These are phyloP conservation scores for Vinca minor DNA, from an alignment of 257 asterid genomes.

Conservation along the genomic window DNA sequence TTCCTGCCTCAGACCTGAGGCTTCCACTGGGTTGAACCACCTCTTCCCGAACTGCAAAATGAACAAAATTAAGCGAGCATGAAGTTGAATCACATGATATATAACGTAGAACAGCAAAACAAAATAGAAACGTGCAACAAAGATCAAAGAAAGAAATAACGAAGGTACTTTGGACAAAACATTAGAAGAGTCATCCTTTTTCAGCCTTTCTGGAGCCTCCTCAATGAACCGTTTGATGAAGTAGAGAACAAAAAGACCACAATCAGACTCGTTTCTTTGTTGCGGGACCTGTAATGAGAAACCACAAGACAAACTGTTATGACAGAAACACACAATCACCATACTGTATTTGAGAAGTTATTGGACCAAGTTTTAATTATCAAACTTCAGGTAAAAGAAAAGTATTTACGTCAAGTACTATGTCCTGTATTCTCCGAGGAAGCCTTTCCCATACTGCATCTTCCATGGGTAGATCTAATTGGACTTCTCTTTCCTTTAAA, in stretches of 20 bases:
- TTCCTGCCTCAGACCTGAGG: slow-evolving; percentile 58
- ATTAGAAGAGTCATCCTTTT: slow-evolving; percentile 29
- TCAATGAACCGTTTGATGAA: slow-evolving; percentile 76
- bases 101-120: slow-evolving; percentile 7
- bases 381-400: neutral
- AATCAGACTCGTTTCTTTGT: slow-evolving; percentile 74
- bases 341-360: slow-evolving; percentile 1
- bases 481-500: slow-evolving; percentile 32
- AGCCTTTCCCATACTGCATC: slow-evolving; percentile 52
- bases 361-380: neutral
- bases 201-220: slow-evolving; percentile 59
- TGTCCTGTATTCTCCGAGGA: slow-evolving; percentile 42
- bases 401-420: slow-evolving; percentile 47
- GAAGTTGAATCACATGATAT: neutral
- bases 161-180: slow-evolving; percentile 5
- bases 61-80: slow-evolving; percentile 1
- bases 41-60: slow-evolving; percentile 68
- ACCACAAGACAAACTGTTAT: slow-evolving; percentile 3
- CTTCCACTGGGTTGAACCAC: slow-evolving; percentile 78
- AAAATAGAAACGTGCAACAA: neutral
- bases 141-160: neutral
- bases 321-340: slow-evolving; percentile 9
- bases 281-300: slow-evolving; percentile 70
- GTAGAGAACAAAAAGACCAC: slow-evolving; percentile 87
- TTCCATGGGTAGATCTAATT: slow-evolving; percentile 41